phyloP scores from a whole-genome alignment of 306 rosid species.

The Echinosophora koreensis region DNA sequence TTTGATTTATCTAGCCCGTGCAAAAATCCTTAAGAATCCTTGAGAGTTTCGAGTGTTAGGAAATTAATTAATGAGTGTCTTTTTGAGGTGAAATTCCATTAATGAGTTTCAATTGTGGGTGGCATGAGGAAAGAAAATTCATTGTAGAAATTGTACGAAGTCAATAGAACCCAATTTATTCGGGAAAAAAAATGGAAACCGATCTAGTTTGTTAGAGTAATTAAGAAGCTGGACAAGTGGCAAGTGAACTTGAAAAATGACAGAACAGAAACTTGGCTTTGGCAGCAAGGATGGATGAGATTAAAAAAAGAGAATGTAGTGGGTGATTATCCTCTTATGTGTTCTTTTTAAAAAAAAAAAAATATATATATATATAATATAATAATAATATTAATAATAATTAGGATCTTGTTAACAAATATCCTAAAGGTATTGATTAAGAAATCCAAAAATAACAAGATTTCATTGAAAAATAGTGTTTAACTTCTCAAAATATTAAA shows the following conservation, averaged over 20 bases:
- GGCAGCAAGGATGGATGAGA: constrained; percentile 44
- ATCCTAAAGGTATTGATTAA: too few relatives aligned
- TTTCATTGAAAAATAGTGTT: too few relatives aligned
- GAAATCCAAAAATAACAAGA: too few relatives aligned
- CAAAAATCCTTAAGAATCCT: too few relatives aligned
- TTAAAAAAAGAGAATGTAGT: constrained; percentile 18
- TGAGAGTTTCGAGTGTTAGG: constrained; percentile 43
- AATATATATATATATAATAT: too few relatives aligned
- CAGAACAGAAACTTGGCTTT: constrained; percentile 45
- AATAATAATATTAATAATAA: too few relatives aligned
- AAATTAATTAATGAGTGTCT: constrained; percentile 36
- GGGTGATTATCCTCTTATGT: neutral
- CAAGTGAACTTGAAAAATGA: constrained; percentile 33
- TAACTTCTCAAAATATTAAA: too few relatives aligned
- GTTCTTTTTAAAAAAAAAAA: too few relatives aligned
- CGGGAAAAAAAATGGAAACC: too few relatives aligned
- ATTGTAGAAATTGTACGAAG: neutral
- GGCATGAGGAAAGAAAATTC: constrained; percentile 19
- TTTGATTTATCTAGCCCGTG: too few relatives aligned
- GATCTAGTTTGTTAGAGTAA: constrained; percentile 18
- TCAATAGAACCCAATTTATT: too few relatives aligned
- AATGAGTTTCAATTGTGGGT: constrained; percentile 42
- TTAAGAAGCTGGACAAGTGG: constrained; percentile 51
- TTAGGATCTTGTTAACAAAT: too few relatives aligned
- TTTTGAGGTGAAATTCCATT: constrained; percentile 40